Conservation (phyloP, 2,329 filamentous ascomycete species). For the Fusarium piperis region DNA sequence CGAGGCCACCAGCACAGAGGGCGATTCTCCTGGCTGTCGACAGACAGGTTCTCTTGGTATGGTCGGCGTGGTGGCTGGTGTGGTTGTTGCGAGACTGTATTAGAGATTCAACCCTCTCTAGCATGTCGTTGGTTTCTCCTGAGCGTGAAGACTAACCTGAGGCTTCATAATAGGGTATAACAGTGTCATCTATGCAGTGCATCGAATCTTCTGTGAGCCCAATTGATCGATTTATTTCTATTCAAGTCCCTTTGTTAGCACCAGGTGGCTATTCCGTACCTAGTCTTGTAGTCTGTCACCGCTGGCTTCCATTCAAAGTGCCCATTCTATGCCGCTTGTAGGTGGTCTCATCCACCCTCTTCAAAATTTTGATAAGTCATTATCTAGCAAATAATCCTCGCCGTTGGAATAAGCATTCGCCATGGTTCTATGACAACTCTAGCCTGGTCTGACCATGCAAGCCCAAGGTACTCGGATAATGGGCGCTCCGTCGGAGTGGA, state of each 20-base stretch:
- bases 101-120: neutral
- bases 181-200: neutral
- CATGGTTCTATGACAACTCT: neutral
- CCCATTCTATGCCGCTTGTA: too few relatives aligned
- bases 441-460: neutral
- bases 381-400: too few relatives aligned
- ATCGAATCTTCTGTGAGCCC: neutral
- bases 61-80: neutral
- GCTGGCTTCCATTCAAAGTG: too few relatives aligned
- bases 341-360: too few relatives aligned
- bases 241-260: neutral
- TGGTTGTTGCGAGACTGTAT: neutral
- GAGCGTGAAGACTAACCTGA: neutral
- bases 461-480: neutral
- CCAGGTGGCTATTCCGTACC: neutral
- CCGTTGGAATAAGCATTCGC: too few relatives aligned
- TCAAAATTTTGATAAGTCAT: too few relatives aligned
- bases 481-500: neutral
- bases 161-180: neutral
- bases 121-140: neutral
- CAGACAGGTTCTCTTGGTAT: neutral
- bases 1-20: neutral
- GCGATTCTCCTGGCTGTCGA: neutral
- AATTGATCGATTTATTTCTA: neutral
- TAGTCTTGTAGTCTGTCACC: too few relatives aligned